These are phyloP conservation scores for Ophiostoma quercus DNA, from an alignment of 2,329 filamentous ascomycete species.

Conservation along the genomic window DNA sequence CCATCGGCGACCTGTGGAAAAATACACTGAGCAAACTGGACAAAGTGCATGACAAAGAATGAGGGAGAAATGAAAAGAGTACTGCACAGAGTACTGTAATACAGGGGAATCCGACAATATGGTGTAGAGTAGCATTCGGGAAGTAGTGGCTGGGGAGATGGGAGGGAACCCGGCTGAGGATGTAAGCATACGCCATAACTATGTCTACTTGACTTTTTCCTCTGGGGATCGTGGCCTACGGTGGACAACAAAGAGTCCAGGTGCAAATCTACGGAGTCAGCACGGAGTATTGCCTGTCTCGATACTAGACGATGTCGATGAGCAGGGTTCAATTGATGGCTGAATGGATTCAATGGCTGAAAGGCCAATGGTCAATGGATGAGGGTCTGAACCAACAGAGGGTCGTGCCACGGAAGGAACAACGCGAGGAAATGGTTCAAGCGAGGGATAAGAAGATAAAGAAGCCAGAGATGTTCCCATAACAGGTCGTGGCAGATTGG, in stretches of 20 bases:
- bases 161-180: not conserved
- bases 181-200: not conserved
- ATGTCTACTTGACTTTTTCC: not conserved
- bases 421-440: not conserved
- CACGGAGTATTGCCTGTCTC: constrained; percentile 8
- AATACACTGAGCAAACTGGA: not conserved
- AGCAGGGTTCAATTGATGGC: not conserved
- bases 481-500: not conserved
- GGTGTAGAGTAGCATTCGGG: constrained; percentile 9
- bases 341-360: not conserved
- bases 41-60: not conserved
- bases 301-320: constrained; percentile 1
- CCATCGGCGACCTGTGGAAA: constrained; percentile 7
- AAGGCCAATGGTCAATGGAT: no score
- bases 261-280: not conserved
- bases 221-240: not conserved
- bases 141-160: not conserved
- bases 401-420: not conserved
- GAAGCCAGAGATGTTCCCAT: not conserved
- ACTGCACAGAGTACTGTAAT: no score
- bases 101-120: not conserved
- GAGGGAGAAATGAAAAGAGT: not conserved
- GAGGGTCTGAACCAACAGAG: not conserved
- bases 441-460: not conserved
- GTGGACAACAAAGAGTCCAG: not conserved